Conservation (phyloP, 371 early-diverging fungal genomes). For the Rhizopus arrhizus region DNA sequence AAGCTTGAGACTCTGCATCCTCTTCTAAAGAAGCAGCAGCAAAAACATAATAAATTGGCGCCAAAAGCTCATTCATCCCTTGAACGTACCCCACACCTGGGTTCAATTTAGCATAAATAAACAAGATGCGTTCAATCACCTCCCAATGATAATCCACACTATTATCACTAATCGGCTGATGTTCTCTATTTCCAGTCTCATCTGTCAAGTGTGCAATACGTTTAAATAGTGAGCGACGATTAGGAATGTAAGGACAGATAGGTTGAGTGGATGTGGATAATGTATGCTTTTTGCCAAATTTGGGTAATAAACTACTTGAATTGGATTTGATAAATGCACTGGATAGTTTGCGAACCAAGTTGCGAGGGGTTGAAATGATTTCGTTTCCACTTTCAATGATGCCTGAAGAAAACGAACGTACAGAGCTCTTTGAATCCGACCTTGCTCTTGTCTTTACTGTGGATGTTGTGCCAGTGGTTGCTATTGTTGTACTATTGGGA, state of each 20-base stretch:
- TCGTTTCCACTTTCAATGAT: conserved; percentile 25
- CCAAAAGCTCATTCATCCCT: conserved; percentile 89
- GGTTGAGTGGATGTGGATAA: conserved; percentile 30
- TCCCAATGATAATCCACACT: conserved; percentile 80
- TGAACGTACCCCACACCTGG: conserved; percentile 89
- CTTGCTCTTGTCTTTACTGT: conserved; percentile 25
- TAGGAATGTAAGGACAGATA: conserved; percentile 59
- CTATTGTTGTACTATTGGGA: neutral
- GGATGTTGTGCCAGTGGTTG: neutral
- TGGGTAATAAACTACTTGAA: conserved; percentile 10
- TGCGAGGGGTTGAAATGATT: conserved; percentile 41
- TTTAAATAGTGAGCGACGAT: conserved; percentile 65
- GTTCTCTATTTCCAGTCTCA: conserved; percentile 54
- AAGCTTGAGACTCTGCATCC: conserved; percentile 61
- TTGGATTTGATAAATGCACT: conserved; percentile 34
- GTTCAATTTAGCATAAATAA: conserved; percentile 83
- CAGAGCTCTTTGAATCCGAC: conserved; percentile 50
- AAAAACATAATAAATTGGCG: conserved; percentile 83
- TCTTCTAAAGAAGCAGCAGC: conserved; percentile 50
- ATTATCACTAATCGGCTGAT: conserved; percentile 28
- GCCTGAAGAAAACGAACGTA: conserved; percentile 43
- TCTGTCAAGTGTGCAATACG: conserved; percentile 67
- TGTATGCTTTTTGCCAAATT: conserved; percentile 23
- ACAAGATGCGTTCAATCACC: conserved; percentile 80
- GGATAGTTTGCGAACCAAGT: conserved; percentile 50